phyloP scores from a whole-genome alignment of 1,284 basidiomycete species.

The Crepidotus sp. region DNA sequence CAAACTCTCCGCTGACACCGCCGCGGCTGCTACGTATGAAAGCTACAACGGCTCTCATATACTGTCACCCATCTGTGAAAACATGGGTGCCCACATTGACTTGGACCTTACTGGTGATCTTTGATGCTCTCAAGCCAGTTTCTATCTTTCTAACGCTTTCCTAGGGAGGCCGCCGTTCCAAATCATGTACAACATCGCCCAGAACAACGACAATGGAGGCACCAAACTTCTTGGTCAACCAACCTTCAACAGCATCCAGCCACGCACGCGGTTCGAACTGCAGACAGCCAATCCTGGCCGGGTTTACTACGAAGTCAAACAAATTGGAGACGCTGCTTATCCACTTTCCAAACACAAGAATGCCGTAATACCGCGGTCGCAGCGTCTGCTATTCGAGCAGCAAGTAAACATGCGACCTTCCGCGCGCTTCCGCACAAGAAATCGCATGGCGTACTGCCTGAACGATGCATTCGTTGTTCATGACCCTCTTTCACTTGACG shows the following conservation, averaged over 20 bases:
- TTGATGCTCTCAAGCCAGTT: constrained; percentile 18
- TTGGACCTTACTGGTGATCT: constrained; percentile 65
- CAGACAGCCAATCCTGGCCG: constrained; percentile 72
- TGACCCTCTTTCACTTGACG: constrained; percentile 46
- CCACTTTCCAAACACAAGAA: constrained; percentile 56
- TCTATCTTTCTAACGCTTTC: constrained; percentile 8
- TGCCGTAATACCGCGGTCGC: constrained; percentile 50
- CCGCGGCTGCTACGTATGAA: constrained; percentile 45
- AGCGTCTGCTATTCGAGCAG: constrained; percentile 74
- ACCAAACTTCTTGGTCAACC: constrained; percentile 61
- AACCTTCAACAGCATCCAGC: constrained; percentile 80
- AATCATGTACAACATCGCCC: constrained; percentile 72
- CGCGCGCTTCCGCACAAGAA: constrained; percentile 62
- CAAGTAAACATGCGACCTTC: constrained; percentile 71
- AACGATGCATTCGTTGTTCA: constrained; percentile 54
- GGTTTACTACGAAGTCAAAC: constrained; percentile 84
- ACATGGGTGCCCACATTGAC: constrained; percentile 69
- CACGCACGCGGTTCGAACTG: constrained; percentile 75
- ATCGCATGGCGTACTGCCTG: constrained; percentile 69
- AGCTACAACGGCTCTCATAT: constrained; percentile 60
- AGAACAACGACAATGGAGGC: constrained; percentile 49
- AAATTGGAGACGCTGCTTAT: constrained; percentile 85
- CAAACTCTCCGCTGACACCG: constrained; percentile 46
- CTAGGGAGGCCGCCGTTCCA: constrained; percentile 80
- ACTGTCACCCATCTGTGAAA: constrained; percentile 74